phyloP scores from a whole-genome alignment of 2,329 filamentous ascomycete genomes.

The Akanthomyces dipterigenus region DNA sequence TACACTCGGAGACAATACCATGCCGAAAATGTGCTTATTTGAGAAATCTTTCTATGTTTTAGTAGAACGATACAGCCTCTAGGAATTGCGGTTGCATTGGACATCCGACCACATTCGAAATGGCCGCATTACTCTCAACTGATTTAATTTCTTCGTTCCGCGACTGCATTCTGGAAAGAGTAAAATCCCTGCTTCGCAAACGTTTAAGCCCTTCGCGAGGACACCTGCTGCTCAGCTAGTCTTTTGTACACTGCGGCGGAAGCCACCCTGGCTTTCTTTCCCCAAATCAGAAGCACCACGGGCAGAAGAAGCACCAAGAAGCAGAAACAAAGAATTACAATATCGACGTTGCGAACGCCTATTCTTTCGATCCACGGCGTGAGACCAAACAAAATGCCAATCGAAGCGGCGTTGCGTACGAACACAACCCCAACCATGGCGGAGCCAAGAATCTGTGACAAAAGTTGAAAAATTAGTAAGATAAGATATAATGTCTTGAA shows the following conservation, averaged over 20 bases:
- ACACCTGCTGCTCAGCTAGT: not conserved
- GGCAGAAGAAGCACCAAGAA: conserved; percentile 16
- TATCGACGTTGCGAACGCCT: conserved; percentile 17
- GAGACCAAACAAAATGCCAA: conserved; percentile 17
- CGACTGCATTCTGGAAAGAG: too few species aligned
- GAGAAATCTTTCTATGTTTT: too few species aligned
- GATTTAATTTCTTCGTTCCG: too few species aligned
- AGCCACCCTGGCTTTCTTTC: conserved; percentile 14
- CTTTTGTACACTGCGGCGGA: not conserved
- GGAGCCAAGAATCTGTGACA: conserved; percentile 16
- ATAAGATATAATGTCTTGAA: not conserved
- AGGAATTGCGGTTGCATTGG: too few species aligned
- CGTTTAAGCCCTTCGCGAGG: not conserved
- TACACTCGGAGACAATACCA: too few species aligned
- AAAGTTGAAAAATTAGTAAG: not conserved
- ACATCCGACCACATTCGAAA: too few species aligned
- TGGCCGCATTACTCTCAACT: too few species aligned
- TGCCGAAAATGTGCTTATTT: too few species aligned
- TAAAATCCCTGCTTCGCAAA: too few species aligned
- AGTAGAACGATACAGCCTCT: too few species aligned
- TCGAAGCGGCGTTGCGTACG: conserved; percentile 18
- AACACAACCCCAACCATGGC: conserved; percentile 19
- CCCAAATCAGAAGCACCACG: conserved; percentile 18
- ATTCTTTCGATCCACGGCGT: conserved; percentile 18
- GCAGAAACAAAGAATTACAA: conserved; percentile 11